These are phyloP conservation scores for Xerocomellus amylosporus DNA, from an alignment of 768 basidiomycete genomes.

Conservation along the genomic window DNA sequence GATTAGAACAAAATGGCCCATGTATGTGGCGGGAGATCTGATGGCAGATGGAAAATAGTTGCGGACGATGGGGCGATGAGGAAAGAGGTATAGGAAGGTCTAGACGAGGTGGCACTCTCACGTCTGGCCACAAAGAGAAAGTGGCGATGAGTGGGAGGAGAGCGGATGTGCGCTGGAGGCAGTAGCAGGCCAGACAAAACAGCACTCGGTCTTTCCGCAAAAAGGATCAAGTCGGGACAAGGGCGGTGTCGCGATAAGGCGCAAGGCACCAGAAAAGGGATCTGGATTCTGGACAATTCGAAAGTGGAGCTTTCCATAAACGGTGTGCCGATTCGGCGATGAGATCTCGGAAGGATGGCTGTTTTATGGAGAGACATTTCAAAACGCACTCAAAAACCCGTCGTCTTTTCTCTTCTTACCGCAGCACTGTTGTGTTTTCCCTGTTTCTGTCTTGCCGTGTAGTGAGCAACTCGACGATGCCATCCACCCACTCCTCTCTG, in stretches of 20 bases:
- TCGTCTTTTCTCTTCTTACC: not conserved
- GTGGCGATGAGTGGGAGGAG: not conserved
- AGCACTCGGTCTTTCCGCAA: not conserved
- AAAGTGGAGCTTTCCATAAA: conserved; percentile 21
- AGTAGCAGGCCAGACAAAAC: not conserved
- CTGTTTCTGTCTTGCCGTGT: not conserved
- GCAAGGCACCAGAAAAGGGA: conserved; percentile 19
- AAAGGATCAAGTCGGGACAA: not conserved
- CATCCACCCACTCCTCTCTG: not conserved
- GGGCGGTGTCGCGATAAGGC: conserved; percentile 14
- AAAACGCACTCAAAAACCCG: conserved; percentile 5
- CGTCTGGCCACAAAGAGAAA: not conserved
- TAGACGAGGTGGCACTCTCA: not conserved
- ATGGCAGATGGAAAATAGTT: not conserved
- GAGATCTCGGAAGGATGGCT: conserved; percentile 16
- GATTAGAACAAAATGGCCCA: too few species aligned
- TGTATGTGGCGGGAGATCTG: too few species aligned
- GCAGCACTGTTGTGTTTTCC: not conserved
- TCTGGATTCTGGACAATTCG: conserved; percentile 19
- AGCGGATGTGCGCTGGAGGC: not conserved
- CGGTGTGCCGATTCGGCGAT: conserved; percentile 19
- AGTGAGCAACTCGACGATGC: not conserved
- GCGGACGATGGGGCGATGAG: not conserved
- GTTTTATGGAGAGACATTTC: conserved; percentile 13
- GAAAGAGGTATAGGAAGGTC: not conserved